Evolutionary conservation across 768 basidiomycete genomes (phyloP).

Genomic region (Russula virescens): DNA sequence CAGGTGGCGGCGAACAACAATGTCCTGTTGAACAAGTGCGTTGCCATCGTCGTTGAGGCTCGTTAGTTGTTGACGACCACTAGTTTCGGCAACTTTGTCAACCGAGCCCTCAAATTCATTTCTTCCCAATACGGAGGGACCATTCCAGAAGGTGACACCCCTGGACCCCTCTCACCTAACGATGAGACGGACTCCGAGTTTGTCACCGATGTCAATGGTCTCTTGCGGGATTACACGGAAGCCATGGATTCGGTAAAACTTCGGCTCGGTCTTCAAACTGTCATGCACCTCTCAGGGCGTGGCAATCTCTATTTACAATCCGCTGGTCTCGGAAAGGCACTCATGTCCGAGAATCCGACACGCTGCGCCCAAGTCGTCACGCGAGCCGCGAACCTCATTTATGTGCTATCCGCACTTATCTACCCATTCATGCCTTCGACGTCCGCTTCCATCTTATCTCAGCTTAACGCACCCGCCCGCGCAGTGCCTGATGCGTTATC

Average conservation of each 20-base stretch:
- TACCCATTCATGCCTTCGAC: conserved; percentile 98
- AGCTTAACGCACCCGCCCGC: conserved; percentile 87
- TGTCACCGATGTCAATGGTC: conserved; percentile 68
- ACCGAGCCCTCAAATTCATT: conserved; percentile 89
- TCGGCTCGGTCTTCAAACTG: conserved; percentile 76
- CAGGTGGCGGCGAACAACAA: conserved; percentile 91
- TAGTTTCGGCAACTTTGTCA: conserved; percentile 97
- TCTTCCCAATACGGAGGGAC: conserved; percentile 75
- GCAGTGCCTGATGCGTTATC: conserved; percentile 65
- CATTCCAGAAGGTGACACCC: conserved; percentile 74
- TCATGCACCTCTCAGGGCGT: conserved; percentile 83
- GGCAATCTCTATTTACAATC: conserved; percentile 96
- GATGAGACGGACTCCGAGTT: conserved; percentile 69
- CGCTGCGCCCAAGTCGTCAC: conserved; percentile 89
- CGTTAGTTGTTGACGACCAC: not conserved
- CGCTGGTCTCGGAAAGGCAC: conserved; percentile 82
- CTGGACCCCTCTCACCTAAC: conserved; percentile 64
- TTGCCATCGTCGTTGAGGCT: not conserved
- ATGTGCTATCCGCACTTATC: conserved; percentile 74
- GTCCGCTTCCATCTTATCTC: conserved; percentile 68
- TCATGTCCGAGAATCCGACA: conserved; percentile 72
- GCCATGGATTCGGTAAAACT: conserved; percentile 91
- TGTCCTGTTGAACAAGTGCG: conserved; percentile 85
- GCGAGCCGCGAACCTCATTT: conserved; percentile 90
- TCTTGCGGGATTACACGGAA: conserved; percentile 73